A percentile compares a stretch with the other conserved stretches of the same genome.
Evolutionary conservation across 805 yeast species (phyloP).

Genomic region (Lipomyces japonicus): DNA sequence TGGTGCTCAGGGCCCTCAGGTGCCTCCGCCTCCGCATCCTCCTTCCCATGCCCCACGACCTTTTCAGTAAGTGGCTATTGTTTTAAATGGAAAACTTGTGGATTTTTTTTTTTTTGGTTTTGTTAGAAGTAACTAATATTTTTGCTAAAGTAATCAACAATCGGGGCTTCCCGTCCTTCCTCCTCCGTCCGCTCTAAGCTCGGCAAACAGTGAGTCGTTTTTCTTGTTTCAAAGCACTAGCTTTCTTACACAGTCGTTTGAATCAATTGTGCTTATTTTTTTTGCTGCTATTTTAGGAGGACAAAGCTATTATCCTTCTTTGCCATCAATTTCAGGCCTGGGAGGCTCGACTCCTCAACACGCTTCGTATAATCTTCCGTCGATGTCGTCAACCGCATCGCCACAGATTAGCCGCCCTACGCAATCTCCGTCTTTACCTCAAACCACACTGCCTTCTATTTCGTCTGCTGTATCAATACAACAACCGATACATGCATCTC

Average conservation of each 20-base stretch:
- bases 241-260: slow-evolving; percentile 18
- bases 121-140: slow-evolving; percentile 10
- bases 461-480: slow-evolving; percentile 33
- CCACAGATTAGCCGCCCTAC: slow-evolving; percentile 31
- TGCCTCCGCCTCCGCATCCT: slow-evolving; percentile 24
- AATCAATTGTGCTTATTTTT: slow-evolving; percentile 2
- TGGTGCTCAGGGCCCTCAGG: slow-evolving; percentile 17
- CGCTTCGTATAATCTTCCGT: slow-evolving; percentile 23
- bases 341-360: slow-evolving; percentile 27
- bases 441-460: slow-evolving; percentile 18
- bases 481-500: slow-evolving; percentile 30
- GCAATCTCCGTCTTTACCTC: slow-evolving; percentile 24
- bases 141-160: slow-evolving; percentile 22
- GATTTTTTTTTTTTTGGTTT: slow-evolving; percentile 6
- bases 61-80: slow-evolving; percentile 29
- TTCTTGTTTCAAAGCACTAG: slow-evolving; percentile 22
- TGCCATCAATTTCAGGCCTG: slow-evolving; percentile 35
- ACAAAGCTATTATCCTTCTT: slow-evolving; percentile 32
- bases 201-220: slow-evolving; percentile 14
- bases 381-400: slow-evolving; percentile 33
- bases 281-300: slow-evolving; percentile 23
- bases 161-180: slow-evolving; percentile 38
- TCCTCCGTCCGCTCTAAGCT: slow-evolving; percentile 35
- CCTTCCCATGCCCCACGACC: slow-evolving; percentile 33
- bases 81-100: slow-evolving; percentile 23